Percentiles rank a stretch among this genome's conserved stretches.
Evolutionary conservation across 495 filamentous ascomycete species (phyloP).

Genomic region (Hypoxylon cercidicola): DNA sequence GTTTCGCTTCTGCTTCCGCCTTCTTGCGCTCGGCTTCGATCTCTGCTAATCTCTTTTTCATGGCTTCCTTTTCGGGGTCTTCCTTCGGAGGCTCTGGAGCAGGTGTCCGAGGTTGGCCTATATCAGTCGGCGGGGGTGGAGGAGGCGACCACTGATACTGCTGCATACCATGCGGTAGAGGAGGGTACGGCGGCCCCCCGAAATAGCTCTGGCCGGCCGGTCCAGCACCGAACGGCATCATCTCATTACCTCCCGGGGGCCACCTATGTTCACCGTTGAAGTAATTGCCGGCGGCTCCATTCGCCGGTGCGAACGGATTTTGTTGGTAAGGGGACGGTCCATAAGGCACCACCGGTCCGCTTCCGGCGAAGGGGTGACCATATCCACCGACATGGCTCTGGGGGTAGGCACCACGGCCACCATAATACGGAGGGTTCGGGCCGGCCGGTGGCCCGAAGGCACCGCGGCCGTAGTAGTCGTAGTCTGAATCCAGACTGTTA

Average conservation of each 20-base stretch:
- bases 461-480: constrained; percentile 48
- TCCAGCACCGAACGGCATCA: constrained; percentile 58
- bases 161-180: constrained; percentile 51
- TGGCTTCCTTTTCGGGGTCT: constrained; percentile 57
- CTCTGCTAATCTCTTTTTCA: constrained; percentile 54
- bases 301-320: constrained; percentile 58
- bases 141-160: constrained; percentile 53
- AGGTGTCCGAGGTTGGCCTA: constrained; percentile 49
- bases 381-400: constrained; percentile 58
- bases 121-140: constrained; percentile 59
- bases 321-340: constrained; percentile 43
- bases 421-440: constrained; percentile 49
- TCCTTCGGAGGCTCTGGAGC: constrained; percentile 50
- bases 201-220: constrained; percentile 37
- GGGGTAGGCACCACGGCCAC: constrained; percentile 47
- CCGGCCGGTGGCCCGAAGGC: constrained; percentile 45
- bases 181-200: constrained; percentile 40
- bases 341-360: constrained; percentile 58
- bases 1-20: constrained; percentile 52
- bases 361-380: constrained; percentile 43
- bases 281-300: constrained; percentile 46
- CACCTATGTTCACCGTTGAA: constrained; percentile 47
- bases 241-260: constrained; percentile 49
- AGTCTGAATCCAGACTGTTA: constrained; percentile 62
- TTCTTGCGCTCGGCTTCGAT: constrained; percentile 49